Evolutionary conservation across 78 protist genomes (phyloP).

Genomic region (Chrysochromulina tobinii): DNA sequence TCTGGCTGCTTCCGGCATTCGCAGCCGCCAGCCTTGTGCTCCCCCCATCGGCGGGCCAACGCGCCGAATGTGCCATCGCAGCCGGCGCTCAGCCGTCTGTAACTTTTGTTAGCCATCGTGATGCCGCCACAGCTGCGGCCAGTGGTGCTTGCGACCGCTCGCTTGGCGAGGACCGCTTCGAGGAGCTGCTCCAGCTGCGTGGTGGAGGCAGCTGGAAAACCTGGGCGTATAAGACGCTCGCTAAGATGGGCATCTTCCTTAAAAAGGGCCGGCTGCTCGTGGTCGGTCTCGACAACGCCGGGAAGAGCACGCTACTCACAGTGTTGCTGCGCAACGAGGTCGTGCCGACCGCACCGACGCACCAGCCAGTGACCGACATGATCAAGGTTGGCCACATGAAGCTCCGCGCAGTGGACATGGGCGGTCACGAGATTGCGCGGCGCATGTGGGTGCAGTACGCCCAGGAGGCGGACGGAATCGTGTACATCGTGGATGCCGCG

Average conservation of each 20-base stretch:
- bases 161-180: too few species aligned
- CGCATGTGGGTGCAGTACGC: constrained; percentile 23
- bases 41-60: too few species aligned
- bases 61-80: background rate
- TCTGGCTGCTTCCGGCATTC: too few species aligned
- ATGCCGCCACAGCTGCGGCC: too few species aligned
- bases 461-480: background rate
- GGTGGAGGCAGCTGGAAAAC: background rate
- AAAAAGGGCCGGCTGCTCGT: constrained; percentile 1
- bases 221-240: background rate
- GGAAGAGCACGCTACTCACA: constrained; percentile 16
- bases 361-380: constrained; percentile 13
- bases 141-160: too few species aligned
- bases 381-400: background rate
- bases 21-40: too few species aligned
- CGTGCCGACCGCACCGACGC: constrained; percentile 1
- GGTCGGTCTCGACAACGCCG: constrained; percentile 35
- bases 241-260: background rate
- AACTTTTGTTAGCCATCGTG: too few species aligned
- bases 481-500: constrained; percentile 20
- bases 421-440: constrained; percentile 41
- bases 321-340: background rate
- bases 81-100: background rate
- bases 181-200: background rate
- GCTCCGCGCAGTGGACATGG: constrained; percentile 31